Base-by-base conservation (phyloP, 768 basidiomycete species). In the Russula lepida region DNA sequence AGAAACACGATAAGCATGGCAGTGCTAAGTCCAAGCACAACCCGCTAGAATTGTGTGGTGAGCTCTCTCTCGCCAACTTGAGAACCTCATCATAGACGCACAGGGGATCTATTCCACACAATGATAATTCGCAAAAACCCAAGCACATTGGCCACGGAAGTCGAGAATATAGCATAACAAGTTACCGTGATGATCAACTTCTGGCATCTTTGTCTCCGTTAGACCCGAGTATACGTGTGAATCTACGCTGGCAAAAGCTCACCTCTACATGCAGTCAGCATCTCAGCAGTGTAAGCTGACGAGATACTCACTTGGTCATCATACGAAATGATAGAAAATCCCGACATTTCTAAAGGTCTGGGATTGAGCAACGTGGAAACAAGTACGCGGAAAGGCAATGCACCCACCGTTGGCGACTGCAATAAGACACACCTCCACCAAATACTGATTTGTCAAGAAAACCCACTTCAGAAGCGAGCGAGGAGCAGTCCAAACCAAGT, bases 371-470 rank as follows among this genome's bases (percentile, higher is more conserved):
- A 27, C n/a, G 6, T 32, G n/a, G 12, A 62, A 37, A 39, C 13
- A 28, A 27, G 30, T 39, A 53, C 19, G 25, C 25, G 13, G 48
- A 12, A 32, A 48, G n/a, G 9, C 6, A 9, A n/a, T 12, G n/a
- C 21, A 68, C 71, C 12, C 54, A 74, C 74, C 68, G 65, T 67
- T 66, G 0, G 72, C 69, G 6, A 68, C 60, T 2, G 64, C 63
- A 15, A 72, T 43, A 1, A 73, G 66, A 13, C 61, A 66, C 6
- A 37, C 57, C 28, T 74, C 70, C 0, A 77, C 73, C 0, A 69
- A 28, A 63, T 80, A 80, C 2, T 77, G 72, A 59, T 77, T 71
- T 8, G 74, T 35, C 28, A 80, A 67, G 65, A 77, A 78, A 2
- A 74, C 66, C 46, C 74, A 59, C 54, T 78, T 80, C 1, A 73